phyloP scores from a whole-genome alignment of 257 asterid species.

The Solanum sitiens region DNA sequence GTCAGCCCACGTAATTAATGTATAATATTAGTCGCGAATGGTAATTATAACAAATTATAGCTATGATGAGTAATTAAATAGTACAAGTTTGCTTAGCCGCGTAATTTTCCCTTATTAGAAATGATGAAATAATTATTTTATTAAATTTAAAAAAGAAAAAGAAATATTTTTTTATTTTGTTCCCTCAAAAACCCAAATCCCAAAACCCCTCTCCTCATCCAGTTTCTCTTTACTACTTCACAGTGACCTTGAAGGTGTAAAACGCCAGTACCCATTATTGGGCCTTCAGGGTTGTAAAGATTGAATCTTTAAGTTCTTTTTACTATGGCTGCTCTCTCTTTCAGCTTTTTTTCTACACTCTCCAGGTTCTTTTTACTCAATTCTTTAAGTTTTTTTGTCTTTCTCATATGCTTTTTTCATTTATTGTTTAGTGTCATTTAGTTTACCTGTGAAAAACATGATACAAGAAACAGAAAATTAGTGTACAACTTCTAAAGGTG shows the following conservation, averaged over 20 bases:
- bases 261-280: not conserved
- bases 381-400: not conserved
- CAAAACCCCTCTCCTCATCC: conserved; percentile 8
- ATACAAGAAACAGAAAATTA: not conserved
- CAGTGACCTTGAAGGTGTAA: not conserved
- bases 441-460: not conserved
- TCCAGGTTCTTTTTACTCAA: conserved; percentile 60
- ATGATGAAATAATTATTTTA: not conserved
- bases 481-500: not conserved
- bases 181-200: not conserved
- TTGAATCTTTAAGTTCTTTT: conserved; percentile 25
- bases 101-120: too few species aligned
- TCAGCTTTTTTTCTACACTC: conserved; percentile 38
- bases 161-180: not conserved
- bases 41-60: too few species aligned
- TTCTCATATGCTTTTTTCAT: not conserved
- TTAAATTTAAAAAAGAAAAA: not conserved
- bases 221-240: not conserved
- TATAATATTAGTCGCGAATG: too few species aligned
- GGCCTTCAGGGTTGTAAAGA: not conserved
- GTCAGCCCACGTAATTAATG: too few species aligned
- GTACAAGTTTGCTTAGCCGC: too few species aligned
- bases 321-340: conserved; percentile 58
- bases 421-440: not conserved
- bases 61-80: too few species aligned